Base-by-base conservation (phyloP, 108 stramenopile genomes). In the Cyclotella cryptica region DNA sequence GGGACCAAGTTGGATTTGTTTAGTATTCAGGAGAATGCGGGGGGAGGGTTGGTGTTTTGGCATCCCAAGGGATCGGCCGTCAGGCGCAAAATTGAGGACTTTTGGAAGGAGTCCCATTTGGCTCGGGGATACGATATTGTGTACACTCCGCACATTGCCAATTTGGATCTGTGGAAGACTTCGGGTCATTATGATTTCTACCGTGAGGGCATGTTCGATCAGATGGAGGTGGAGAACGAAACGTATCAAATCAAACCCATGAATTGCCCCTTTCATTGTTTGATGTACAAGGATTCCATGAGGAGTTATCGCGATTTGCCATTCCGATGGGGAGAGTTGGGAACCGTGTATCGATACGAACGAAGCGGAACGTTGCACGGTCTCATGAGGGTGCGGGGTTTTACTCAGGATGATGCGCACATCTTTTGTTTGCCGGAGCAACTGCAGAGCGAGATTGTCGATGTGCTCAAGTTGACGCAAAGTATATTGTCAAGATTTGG, bases 201-300 rank as follows among this genome's bases (percentile, higher is more conserved):
- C 89, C 64, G 81, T 29, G 88, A 97, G 47, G 98, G 97, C 68
- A 99, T 99, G 99, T 99, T 98, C 78, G 94, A 98, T 72, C 97
- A 96, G 78, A 98, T 98, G 96, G 94, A 97, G 26, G 97, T 98
- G 8, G 98, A 98, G 81, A 90, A 95, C 51, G 96, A 98, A 65
- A 67, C 86, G 52, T 98, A 97, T 75, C 98, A 98, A 83, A 92
- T 98, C 86, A 98, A 98, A 87, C 99, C 99, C 24, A 99, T 99
- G 99, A 99, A 99, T 87, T 99, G 99, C 81, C 99, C 99, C 10
- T 98, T 98, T 78, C 99, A 99, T 86, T 98, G 98, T 85, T 85
- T 99, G 46, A 98, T 99, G 96, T 98, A 91, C 81, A 97, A 97
- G 83, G 96, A 97, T 81, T 85, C 89, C 28, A 79, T 96, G 59